Conservation (phyloP, 148 eudicot genomes). For the Cornus controversa region DNA sequence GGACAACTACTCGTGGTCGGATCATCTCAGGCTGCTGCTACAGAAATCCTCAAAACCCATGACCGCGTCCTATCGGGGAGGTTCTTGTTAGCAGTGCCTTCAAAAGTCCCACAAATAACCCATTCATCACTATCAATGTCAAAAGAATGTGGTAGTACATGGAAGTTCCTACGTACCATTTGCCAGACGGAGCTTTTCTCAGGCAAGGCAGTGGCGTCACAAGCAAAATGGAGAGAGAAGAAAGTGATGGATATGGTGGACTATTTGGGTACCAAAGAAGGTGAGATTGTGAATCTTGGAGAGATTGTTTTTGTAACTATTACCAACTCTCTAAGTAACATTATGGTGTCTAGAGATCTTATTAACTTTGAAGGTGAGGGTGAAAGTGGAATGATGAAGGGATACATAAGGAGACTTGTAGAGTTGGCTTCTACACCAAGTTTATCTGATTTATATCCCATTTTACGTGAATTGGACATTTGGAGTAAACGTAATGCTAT, state of each 20-base stretch:
- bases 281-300: background rate
- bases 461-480: background rate
- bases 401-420: background rate
- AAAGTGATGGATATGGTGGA: too few relatives aligned
- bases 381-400: background rate
- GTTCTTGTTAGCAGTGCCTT: background rate
- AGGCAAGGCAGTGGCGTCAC: conserved; percentile 4
- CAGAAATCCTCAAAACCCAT: conserved; percentile 19
- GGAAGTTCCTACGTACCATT: conserved; percentile 21
- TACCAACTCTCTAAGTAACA: background rate
- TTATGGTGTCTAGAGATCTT: background rate
- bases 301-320: background rate
- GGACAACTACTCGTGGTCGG: conserved; percentile 9
- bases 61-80: conserved; percentile 21
- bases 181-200: conserved; percentile 25
- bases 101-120: background rate
- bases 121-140: too few relatives aligned
- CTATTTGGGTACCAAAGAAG: too few relatives aligned
- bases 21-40: conserved; percentile 20
- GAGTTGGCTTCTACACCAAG: background rate
- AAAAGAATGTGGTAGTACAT: conserved; percentile 1
- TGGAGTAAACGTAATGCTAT: background rate
- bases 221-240: too few relatives aligned
- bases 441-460: background rate
- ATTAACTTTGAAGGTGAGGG: background rate